Conservation (phyloP, 805 yeast genomes). For the Kuraishia hungarica region DNA sequence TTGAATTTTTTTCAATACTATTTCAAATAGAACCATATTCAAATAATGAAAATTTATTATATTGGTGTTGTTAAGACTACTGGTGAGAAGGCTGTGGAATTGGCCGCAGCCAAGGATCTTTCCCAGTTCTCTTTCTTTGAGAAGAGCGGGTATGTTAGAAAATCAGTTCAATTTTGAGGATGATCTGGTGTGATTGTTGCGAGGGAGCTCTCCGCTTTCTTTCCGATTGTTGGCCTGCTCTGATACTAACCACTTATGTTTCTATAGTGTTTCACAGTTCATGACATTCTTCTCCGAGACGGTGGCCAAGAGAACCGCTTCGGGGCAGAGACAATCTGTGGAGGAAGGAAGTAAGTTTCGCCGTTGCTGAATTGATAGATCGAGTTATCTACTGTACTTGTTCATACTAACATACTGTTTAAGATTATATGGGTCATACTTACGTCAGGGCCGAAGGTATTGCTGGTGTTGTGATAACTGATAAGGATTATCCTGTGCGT, state of each 20-base stretch:
- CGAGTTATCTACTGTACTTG: neutral
- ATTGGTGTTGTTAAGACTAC: constrained; percentile 74
- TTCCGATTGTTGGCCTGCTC: neutral
- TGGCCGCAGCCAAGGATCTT: constrained; percentile 74
- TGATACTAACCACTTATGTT: constrained; percentile 5
- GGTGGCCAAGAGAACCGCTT: constrained; percentile 75
- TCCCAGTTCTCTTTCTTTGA: constrained; percentile 87
- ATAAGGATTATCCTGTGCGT: constrained; percentile 92
- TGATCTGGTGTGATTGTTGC: too few species aligned
- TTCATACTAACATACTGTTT: neutral
- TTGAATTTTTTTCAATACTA: too few species aligned
- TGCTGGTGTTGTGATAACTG: constrained; percentile 87
- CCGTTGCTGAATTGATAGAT: neutral
- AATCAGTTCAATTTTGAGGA: too few species aligned
- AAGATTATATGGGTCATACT: constrained; percentile 79
- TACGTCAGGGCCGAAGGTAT: constrained; percentile 86
- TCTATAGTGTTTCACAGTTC: constrained; percentile 67
- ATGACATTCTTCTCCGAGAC: constrained; percentile 93
- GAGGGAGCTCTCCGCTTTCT: neutral
- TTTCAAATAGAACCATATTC: too few species aligned
- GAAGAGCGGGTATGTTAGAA: constrained; percentile 36
- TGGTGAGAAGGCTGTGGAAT: constrained; percentile 60
- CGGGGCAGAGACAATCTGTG: constrained; percentile 90
- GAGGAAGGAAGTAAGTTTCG: constrained; percentile 63
- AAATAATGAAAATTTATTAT: constrained; percentile 77